Evolutionary conservation across 1,284 basidiomycete species (phyloP).

Genomic region (Fistulina hepatica): DNA sequence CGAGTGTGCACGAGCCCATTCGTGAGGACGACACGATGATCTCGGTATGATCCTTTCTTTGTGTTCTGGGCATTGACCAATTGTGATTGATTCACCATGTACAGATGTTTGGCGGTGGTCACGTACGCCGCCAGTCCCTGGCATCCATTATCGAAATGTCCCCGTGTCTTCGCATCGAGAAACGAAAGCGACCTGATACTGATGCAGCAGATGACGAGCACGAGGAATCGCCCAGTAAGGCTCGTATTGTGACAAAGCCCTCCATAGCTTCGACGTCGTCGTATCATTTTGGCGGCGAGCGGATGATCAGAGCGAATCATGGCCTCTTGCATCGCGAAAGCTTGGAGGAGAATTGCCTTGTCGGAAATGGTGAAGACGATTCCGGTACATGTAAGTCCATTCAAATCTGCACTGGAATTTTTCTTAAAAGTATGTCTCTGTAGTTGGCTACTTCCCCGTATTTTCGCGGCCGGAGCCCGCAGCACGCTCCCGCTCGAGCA

Average conservation of each 20-base stretch:
- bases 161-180: constrained; percentile 55
- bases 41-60: constrained; percentile 35
- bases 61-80: background rate
- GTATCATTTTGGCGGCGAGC: constrained; percentile 49
- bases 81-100: constrained; percentile 4
- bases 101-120: constrained; percentile 69
- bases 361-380: constrained; percentile 54
- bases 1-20: constrained; percentile 37
- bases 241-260: constrained; percentile 42
- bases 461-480: constrained; percentile 46
- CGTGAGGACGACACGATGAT: constrained; percentile 75
- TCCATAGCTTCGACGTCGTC: constrained; percentile 54
- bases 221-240: constrained; percentile 28
- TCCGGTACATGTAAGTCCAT: constrained; percentile 39
- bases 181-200: constrained; percentile 38
- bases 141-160: constrained; percentile 59
- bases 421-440: constrained; percentile 11
- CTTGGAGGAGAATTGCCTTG: constrained; percentile 50
- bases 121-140: constrained; percentile 55
- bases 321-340: constrained; percentile 55
- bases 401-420: constrained; percentile 1
- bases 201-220: constrained; percentile 27
- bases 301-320: constrained; percentile 52
- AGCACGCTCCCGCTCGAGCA: constrained; percentile 54
- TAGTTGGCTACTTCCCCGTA: constrained; percentile 37